Evolutionary conservation across 2,329 filamentous ascomycete genomes (phyloP).

Genomic region (Paraconiothyrium sp.): DNA sequence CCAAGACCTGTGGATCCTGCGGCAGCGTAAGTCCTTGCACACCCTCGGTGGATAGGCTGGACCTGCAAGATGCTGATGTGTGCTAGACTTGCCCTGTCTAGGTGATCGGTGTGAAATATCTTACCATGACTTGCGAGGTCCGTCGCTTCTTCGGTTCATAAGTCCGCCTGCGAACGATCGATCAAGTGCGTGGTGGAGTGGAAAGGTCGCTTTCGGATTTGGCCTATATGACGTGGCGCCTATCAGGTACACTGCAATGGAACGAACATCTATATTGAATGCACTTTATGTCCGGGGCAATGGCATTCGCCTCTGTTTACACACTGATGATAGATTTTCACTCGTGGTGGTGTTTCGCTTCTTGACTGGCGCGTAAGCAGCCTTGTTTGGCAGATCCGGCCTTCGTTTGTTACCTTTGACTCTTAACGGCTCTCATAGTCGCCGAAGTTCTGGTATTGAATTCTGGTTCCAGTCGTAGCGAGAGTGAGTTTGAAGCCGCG

Average conservation of each 20-base stretch:
- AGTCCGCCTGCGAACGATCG: neutral
- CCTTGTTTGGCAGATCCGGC: too few species aligned
- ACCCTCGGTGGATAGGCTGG: neutral
- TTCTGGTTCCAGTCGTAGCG: neutral
- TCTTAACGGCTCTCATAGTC: too few species aligned
- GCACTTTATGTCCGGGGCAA: too few species aligned
- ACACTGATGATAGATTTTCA: too few species aligned
- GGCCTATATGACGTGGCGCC: neutral
- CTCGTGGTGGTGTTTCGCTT: too few species aligned
- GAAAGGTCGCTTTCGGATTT: neutral
- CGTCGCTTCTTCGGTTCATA: neutral
- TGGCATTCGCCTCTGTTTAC: too few species aligned
- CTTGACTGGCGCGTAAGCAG: too few species aligned
- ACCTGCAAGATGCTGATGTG: slow-evolving; percentile 1
- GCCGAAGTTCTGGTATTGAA: too few species aligned
- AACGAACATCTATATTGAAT: neutral
- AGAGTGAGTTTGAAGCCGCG: neutral
- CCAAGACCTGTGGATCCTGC: slow-evolving; percentile 51
- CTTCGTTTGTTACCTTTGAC: too few species aligned
- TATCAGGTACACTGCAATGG: neutral
- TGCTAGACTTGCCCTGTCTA: slow-evolving; percentile 38
- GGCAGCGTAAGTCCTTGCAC: slow-evolving; percentile 43
- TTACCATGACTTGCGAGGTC: slow-evolving; percentile 14
- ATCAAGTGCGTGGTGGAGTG: neutral
- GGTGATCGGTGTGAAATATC: neutral